Conservation (phyloP, 2,329 filamentous ascomycete genomes). For the Uncinocarpus reesii region DNA sequence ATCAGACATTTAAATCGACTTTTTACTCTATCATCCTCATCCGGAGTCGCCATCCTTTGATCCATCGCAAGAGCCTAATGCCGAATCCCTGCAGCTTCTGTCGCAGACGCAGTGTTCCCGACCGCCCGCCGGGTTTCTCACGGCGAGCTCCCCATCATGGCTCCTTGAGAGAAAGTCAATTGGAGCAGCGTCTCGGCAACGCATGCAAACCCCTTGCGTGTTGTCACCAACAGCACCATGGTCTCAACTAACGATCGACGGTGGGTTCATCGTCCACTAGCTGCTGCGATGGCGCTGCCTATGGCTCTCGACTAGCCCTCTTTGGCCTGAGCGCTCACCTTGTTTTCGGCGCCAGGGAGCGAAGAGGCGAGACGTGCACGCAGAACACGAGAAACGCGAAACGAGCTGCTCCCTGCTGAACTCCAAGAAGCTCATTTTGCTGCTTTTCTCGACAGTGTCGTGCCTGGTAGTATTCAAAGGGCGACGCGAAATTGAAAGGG, state of each 20-base stretch:
- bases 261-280: slow-evolving; percentile 9
- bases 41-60: too few relatives aligned
- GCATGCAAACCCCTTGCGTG: not conserved
- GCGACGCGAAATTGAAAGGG: too few relatives aligned
- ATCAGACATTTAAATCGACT: too few relatives aligned
- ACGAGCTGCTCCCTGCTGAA: not conserved
- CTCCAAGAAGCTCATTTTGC: too few relatives aligned
- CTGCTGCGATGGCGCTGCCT: not conserved
- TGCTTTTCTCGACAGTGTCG: too few relatives aligned
- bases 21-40: too few relatives aligned
- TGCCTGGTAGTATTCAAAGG: too few relatives aligned
- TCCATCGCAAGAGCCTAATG: too few relatives aligned
- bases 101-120: too few relatives aligned
- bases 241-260: slow-evolving; percentile 8
- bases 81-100: too few relatives aligned
- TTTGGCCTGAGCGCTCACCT: slow-evolving; percentile 1
- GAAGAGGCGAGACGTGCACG: not conserved
- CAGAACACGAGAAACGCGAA: not conserved
- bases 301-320: not conserved
- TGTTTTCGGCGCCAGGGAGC: not conserved
- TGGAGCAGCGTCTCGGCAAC: not conserved
- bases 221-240: not conserved
- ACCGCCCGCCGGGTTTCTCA: too few relatives aligned
- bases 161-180: not conserved
- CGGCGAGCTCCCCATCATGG: too few relatives aligned